Evolutionary conservation across 2,329 filamentous ascomycete genomes (phyloP).

Genomic region (Epichloe festucae): DNA sequence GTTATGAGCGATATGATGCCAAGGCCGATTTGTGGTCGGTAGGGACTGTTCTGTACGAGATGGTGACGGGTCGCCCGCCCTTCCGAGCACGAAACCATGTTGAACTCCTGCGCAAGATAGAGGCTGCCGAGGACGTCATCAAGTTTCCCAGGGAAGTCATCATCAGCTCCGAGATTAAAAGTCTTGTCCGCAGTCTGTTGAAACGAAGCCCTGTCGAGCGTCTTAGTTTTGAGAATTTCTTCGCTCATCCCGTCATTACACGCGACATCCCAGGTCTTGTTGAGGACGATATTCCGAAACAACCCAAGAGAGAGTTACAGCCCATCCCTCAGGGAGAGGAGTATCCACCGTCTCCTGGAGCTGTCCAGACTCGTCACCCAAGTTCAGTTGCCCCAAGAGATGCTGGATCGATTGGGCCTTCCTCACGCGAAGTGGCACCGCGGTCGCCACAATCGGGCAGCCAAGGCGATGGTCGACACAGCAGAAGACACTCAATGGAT

Average conservation of each 20-base stretch:
- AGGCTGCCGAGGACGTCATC: slow-evolving; percentile 75
- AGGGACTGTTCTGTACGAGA: slow-evolving; percentile 88
- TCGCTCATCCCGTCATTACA: slow-evolving; percentile 59
- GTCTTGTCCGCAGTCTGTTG: slow-evolving; percentile 64
- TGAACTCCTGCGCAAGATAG: slow-evolving; percentile 83
- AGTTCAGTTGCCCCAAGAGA: slow-evolving; percentile 20
- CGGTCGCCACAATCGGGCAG: slow-evolving; percentile 31
- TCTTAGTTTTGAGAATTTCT: slow-evolving; percentile 77
- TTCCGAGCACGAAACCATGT: slow-evolving; percentile 92
- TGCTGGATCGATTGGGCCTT: slow-evolving; percentile 22
- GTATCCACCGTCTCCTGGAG: slow-evolving; percentile 14
- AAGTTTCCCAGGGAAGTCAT: slow-evolving; percentile 66
- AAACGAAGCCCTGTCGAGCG: slow-evolving; percentile 79
- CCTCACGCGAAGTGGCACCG: slow-evolving; percentile 29
- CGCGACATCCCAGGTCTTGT: slow-evolving; percentile 69
- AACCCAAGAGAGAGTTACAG: slow-evolving; percentile 22
- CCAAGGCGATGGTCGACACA: slow-evolving; percentile 25
- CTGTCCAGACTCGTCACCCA: slow-evolving; percentile 20
- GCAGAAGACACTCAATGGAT: slow-evolving; percentile 16
- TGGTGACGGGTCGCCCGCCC: slow-evolving; percentile 81
- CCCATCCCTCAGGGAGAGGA: slow-evolving; percentile 20
- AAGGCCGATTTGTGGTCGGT: slow-evolving; percentile 97
- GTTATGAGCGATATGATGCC: slow-evolving; percentile 94
- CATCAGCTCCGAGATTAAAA: slow-evolving; percentile 65
- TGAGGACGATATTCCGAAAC: slow-evolving; percentile 54